A percentile compares a stretch with the other conserved stretches of the same genome.
These are phyloP conservation scores for Fusarium lateritium DNA, from an alignment of 2,329 filamentous ascomycete species.

Conservation along the genomic window DNA sequence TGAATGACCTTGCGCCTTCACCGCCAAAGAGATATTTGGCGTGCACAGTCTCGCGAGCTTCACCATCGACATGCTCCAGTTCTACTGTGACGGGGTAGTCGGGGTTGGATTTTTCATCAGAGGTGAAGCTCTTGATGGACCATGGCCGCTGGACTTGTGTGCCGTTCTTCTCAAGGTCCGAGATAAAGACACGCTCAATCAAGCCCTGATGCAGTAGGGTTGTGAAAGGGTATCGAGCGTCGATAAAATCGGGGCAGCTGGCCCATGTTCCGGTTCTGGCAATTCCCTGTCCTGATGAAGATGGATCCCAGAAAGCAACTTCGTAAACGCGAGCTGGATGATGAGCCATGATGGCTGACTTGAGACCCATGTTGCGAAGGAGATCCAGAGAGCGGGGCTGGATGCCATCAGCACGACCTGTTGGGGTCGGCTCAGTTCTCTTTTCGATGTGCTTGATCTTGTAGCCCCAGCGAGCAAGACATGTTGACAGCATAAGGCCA, in stretches of 20 bases:
- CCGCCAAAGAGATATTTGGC: constrained; percentile 81
- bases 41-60: constrained; percentile 74
- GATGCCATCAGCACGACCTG: constrained; percentile 91
- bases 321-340: constrained; percentile 89
- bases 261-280: constrained; percentile 82
- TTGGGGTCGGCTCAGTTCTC: constrained; percentile 84
- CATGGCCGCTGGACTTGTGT: constrained; percentile 75
- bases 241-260: constrained; percentile 87
- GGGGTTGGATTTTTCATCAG: constrained; percentile 67
- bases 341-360: constrained; percentile 88
- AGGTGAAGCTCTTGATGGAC: constrained; percentile 73
- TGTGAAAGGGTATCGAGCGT: constrained; percentile 79
- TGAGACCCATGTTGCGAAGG: constrained; percentile 89
- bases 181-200: constrained; percentile 79
- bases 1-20: constrained; percentile 78
- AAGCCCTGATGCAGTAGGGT: constrained; percentile 79
- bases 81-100: constrained; percentile 86
- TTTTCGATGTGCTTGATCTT: constrained; percentile 97
- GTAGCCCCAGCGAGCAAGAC: constrained; percentile 92
- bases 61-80: constrained; percentile 82
- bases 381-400: constrained; percentile 91
- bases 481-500: constrained; percentile 88
- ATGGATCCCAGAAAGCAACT: constrained; percentile 80
- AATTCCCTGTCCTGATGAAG: constrained; percentile 69
- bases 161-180: constrained; percentile 74